These are phyloP conservation scores for Globisporangium ultimum DNA, from an alignment of 352 stramenopile species.

Conservation along the genomic window DNA sequence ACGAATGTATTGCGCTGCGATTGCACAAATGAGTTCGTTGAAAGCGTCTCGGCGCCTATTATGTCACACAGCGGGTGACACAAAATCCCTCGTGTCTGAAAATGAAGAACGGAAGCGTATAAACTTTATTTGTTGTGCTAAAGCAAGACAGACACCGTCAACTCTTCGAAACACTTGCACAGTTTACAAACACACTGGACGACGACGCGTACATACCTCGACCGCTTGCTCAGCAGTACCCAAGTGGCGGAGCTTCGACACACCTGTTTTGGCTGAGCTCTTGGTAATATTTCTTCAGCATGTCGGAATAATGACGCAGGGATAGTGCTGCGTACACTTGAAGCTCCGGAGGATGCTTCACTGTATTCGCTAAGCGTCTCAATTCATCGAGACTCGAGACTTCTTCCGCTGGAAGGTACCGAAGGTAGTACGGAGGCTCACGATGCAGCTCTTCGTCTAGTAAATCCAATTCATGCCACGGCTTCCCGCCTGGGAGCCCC, in stretches of 20 bases:
- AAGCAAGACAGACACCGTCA: too few relatives aligned
- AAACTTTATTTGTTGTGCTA: too few relatives aligned
- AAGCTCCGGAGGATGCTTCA: conserved; percentile 48
- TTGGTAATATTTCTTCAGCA: conserved; percentile 70
- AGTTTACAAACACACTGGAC: too few relatives aligned
- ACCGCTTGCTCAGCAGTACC: conserved; percentile 27
- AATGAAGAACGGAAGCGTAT: too few relatives aligned
- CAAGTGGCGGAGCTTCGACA: conserved; percentile 51
- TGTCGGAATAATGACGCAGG: conserved; percentile 55
- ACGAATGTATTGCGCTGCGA: too few relatives aligned
- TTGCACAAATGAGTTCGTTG: too few relatives aligned
- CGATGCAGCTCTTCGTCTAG: conserved; percentile 54
- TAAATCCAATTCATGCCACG: conserved; percentile 50
- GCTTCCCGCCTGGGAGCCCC: conserved; percentile 47
- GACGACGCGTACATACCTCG: too few relatives aligned
- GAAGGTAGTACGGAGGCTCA: conserved; percentile 70
- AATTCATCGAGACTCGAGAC: conserved; percentile 59
- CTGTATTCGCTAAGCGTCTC: conserved; percentile 41
- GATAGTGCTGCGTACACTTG: conserved; percentile 61
- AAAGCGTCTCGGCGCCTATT: too few relatives aligned
- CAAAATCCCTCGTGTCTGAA: too few relatives aligned
- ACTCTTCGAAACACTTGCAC: too few relatives aligned
- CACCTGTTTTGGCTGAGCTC: conserved; percentile 37
- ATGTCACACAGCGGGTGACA: too few relatives aligned
- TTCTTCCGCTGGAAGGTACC: conserved; percentile 64